Base-by-base conservation (phyloP, 495 filamentous ascomycete species). In the Talaromyces stipitatus region DNA sequence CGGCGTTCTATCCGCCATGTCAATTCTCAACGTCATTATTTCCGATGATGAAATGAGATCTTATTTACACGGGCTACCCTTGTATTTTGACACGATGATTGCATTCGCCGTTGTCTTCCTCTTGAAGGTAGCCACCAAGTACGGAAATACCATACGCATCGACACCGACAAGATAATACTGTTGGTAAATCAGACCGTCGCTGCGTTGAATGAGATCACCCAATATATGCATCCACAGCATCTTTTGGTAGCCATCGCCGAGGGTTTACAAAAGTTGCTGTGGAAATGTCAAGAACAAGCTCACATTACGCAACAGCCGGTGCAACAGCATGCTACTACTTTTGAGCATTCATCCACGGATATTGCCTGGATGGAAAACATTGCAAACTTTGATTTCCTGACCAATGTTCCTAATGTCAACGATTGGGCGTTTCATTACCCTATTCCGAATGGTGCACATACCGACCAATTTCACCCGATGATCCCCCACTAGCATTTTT, bases 61-160 rank as follows among this genome's bases (percentile, higher is more conserved):
- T 0, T 65, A 65, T 28, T 41, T 70, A 45, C 67, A 70, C 29
- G 68, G 69, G 0, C 56, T 72, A 7, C 70, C 70, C 1, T 30
- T 68, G 5, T 72, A 71, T 23, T 69, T 71, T 27, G 60, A 68
- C 55, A 72, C 62, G 0, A 72, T 73, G 70, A 55, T 69, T 24
- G 71, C 71, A 8, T 73, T 73, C 55, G 66, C 68, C 7, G 63
- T 69, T 1, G 58, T 72, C 1, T 73, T 73, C 48, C 57, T 72
- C 1, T 58, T 72, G 27, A 71, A 67, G 52, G 67, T 70, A 20
- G 65, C 70, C 0, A 70, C 68, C 1, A 65, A 64, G 26, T 61
- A 62, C 43, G 63, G 58, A 6, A 48, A 45, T 4, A 58, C 58
- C 18, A 63, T 67, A 23, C 46, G 63, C 11, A 66, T 69, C 26